phyloP scores from a whole-genome alignment of 768 basidiomycete genomes.

The Rhodotorula graminis region DNA sequence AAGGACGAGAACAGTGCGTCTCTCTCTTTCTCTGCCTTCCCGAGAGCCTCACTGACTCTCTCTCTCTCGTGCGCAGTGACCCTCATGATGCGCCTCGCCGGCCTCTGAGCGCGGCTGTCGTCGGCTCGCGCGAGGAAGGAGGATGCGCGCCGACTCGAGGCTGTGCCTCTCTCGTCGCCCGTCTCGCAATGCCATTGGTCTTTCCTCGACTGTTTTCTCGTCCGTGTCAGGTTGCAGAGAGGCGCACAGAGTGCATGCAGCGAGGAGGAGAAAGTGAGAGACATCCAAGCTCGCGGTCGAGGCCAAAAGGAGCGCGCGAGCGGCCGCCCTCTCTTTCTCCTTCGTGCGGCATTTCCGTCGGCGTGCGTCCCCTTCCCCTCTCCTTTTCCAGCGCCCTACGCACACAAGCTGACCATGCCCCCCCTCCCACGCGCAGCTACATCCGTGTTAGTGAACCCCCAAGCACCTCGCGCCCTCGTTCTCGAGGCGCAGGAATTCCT shows the following conservation, averaged over 20 bases:
- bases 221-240: not conserved
- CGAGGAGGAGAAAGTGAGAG: not conserved
- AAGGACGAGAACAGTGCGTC: slow-evolving; percentile 10
- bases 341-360: slow-evolving; percentile 13
- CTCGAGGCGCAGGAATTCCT: not conserved
- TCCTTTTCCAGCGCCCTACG: too few species aligned
- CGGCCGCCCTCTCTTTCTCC: not conserved
- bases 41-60: not conserved
- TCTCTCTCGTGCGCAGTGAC: not conserved
- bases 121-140: not conserved
- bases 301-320: not conserved
- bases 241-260: not conserved
- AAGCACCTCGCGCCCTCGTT: slow-evolving; percentile 7
- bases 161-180: not conserved
- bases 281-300: not conserved
- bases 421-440: not conserved
- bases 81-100: not conserved
- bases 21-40: too few species aligned
- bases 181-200: not conserved
- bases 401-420: not conserved
- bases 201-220: too few species aligned
- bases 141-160: too few species aligned
- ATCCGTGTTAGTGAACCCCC: slow-evolving; percentile 34
- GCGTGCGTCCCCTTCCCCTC: not conserved
- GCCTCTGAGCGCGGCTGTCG: not conserved